Conservation (phyloP, 2,329 filamentous ascomycete species). For the Tolypocladium pustulatum region DNA sequence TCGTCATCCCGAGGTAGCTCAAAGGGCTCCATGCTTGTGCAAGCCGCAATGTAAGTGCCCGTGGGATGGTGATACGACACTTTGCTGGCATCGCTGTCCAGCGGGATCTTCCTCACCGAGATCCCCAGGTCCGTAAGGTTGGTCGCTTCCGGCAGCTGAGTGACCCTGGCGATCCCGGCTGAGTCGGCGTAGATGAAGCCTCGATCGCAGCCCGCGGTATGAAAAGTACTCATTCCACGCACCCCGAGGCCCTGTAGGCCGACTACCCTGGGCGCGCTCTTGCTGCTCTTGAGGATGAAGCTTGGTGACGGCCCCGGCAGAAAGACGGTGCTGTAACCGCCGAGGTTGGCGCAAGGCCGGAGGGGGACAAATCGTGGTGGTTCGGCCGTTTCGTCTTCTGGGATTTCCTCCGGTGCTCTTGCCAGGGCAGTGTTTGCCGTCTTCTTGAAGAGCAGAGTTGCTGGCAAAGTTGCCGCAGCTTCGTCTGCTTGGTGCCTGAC, state of each 20-base stretch:
- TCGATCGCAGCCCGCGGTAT: slow-evolving; percentile 65
- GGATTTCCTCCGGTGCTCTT: slow-evolving; percentile 36
- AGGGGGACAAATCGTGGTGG: slow-evolving; percentile 42
- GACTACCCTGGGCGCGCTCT: slow-evolving; percentile 66
- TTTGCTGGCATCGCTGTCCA: slow-evolving; percentile 61
- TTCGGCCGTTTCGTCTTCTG: slow-evolving; percentile 39
- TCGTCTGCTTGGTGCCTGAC: slow-evolving; percentile 39
- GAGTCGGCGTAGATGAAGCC: slow-evolving; percentile 78
- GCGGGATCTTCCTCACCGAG: slow-evolving; percentile 58
- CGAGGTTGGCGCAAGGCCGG: slow-evolving; percentile 51
- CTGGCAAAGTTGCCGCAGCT: slow-evolving; percentile 29
- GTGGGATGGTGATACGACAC: slow-evolving; percentile 69
- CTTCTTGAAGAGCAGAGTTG: slow-evolving; percentile 66
- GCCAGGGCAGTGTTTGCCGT: slow-evolving; percentile 58
- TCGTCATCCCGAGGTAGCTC: slow-evolving; percentile 81
- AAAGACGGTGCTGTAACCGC: slow-evolving; percentile 72
- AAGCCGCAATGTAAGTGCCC: slow-evolving; percentile 67
- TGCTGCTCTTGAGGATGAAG: slow-evolving; percentile 74
- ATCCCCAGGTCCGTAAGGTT: slow-evolving; percentile 68
- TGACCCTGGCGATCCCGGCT: slow-evolving; percentile 62
- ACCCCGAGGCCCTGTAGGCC: slow-evolving; percentile 59
- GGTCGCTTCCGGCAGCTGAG: slow-evolving; percentile 55
- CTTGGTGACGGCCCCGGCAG: slow-evolving; percentile 69
- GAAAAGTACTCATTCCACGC: slow-evolving; percentile 62
- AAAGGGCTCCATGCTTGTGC: slow-evolving; percentile 58